Evolutionary conservation across 345 rosid genomes (phyloP), one percentile per base, ranked within the genome.

Genomic region (Citrus medica): DNA sequence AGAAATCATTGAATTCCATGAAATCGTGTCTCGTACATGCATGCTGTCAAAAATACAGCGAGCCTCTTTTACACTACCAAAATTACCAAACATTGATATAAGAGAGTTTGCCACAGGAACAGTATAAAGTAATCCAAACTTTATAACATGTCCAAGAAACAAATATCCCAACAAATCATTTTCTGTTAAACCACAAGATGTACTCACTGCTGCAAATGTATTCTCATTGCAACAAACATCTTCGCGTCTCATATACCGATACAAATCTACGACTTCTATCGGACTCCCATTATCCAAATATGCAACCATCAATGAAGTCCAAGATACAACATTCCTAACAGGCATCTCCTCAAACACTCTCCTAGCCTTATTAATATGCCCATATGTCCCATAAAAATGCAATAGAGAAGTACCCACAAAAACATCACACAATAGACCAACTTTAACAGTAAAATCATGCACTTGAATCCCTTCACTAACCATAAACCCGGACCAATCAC

Each of bases 241-340:
- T 83, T 87, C 94, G 71, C 38, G 30, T 69, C 85, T 89, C 98
- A 95, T 90, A 46, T 67, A 59, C 71, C 24, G 76, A 83, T 69
- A 95, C 19, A 88, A 63, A 71, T 68, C 79, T 32, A 95, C 63
- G 21, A 92, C 98, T 77, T 84, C 87, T 35, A 76, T 67, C 5
- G 90, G 83, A 67, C 89, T 87, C 79, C 90, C 90, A 68, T 72
- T 78, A 80, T 90, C 90, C 74, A 82, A 73, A 83, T 86, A 90
- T 60, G 92, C 86, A 82, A 84, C 90, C 98, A 95, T 93, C 85
- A 95, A 73, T 30, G 98, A 92, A 82, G 98, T 95, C 98, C 98
- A 93, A 56, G 98, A 90, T 76, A 92, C 98, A 6, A 93, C 92
- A 78, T 95, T 95, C 78, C 86, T 86, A 63, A 85, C 76, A 0